Evolutionary conservation across 2,329 filamentous ascomycete species (phyloP), one percentile per base, ranked within the genome.

Genomic region (Neonectria hederae): DNA sequence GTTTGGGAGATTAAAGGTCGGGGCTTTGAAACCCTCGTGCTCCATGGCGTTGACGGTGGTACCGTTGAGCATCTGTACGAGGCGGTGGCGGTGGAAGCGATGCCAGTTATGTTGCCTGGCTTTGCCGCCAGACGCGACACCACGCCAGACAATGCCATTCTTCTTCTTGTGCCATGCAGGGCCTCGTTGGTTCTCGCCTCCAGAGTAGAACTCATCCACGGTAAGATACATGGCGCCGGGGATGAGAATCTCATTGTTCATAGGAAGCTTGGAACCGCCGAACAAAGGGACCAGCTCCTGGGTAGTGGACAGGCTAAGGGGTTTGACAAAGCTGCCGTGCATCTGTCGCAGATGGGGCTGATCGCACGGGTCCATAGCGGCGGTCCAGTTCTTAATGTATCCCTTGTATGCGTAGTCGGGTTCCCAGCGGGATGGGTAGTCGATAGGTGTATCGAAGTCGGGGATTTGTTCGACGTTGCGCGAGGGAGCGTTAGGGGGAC

Each of bases 51-150:
- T 75, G 22, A 90, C 86, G 19, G 81, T 83, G 1, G 87, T 90
- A 9, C 84, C 84, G 70, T 93, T 92, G 52, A 90, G 79, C 88
- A 92, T 90, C 63, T 88, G 82, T 26, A 92, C 80, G 62, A 92
- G 87, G 4, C 90, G 88, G 70, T 91, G 90, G n/a, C 90, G 87
- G 65, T 92, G 90, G 70, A 92, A 91, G 38, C 87, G 85, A 35
- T 82, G 83, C 90, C 90, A 93, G 65, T 86, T 90, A 48, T 87
- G 75, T n/a, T 72, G 71, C 60, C 78, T 78, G 49, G 82, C 77
- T 28, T 82, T 80, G 2, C 88, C 89, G 3, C 89, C 89, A 8
- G 88, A 89, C 3, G 86, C 88, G 2, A 87, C 86, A 49, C 89
- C 89, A 40, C 89, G 87, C 89, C 89, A 92, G 38, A 90, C 79